phyloP scores from a whole-genome alignment of 805 yeast genomes.

The Candida pini region DNA sequence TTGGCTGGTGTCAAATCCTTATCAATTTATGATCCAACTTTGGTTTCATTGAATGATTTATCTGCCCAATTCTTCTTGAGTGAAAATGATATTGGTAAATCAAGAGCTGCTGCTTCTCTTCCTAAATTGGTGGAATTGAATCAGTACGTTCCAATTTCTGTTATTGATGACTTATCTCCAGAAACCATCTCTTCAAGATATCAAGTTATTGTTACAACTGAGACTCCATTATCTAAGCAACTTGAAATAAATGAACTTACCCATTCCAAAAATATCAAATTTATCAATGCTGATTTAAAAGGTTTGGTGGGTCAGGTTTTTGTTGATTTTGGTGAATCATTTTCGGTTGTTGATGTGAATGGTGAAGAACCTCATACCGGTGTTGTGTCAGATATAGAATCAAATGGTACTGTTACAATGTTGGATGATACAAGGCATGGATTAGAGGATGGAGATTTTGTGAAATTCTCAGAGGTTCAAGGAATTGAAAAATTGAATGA shows the following conservation, averaged over 20 bases:
- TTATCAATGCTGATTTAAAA: conserved; percentile 72
- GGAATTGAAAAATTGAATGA: conserved; percentile 74
- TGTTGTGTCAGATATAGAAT: conserved; percentile 82
- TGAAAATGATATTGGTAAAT: conserved; percentile 66
- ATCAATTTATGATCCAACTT: conserved; percentile 75
- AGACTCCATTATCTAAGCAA: conserved; percentile 65
- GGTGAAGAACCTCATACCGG: conserved; percentile 93
- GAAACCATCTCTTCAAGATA: conserved; percentile 48
- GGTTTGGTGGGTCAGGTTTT: conserved; percentile 88
- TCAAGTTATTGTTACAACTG: conserved; percentile 85
- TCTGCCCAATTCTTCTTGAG: conserved; percentile 84
- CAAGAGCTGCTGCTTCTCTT: conserved; percentile 70
- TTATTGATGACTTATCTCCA: conserved; percentile 51
- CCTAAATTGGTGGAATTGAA: conserved; percentile 75
- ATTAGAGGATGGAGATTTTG: conserved; percentile 85
- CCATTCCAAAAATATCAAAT: conserved; percentile 68
- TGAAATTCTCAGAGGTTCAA: conserved; percentile 78
- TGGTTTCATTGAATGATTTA: conserved; percentile 63
- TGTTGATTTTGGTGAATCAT: conserved; percentile 82
- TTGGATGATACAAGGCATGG: conserved; percentile 92
- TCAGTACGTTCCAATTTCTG: conserved; percentile 80
- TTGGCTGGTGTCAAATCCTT: conserved; percentile 95
- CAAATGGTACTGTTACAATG: conserved; percentile 87
- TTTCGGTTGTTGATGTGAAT: conserved; percentile 74
- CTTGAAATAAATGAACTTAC: conserved; percentile 69